Conservation (phyloP, 257 asterid species). For the Rehmannia glutinosa region DNA sequence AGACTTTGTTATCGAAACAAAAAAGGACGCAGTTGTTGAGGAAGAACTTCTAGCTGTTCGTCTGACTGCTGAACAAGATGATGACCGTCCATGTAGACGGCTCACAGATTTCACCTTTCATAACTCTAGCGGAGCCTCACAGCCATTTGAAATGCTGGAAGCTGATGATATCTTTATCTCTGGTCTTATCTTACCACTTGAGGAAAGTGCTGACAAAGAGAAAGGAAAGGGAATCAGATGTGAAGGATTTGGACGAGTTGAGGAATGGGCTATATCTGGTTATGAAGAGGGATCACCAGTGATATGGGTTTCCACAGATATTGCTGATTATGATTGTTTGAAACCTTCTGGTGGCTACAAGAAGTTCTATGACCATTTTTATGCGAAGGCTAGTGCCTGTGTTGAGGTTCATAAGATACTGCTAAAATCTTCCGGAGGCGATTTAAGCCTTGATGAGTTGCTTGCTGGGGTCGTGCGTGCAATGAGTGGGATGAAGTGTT, state of each 20-base stretch:
- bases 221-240: slow-evolving; percentile 63
- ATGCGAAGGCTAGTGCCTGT: slow-evolving; percentile 76
- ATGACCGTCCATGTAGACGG: slow-evolving; percentile 70
- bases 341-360: slow-evolving; percentile 79
- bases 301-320: slow-evolving; percentile 77
- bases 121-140: slow-evolving; percentile 56
- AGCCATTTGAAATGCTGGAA: slow-evolving; percentile 86
- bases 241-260: slow-evolving; percentile 92
- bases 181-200: slow-evolving; percentile 75
- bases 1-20: slow-evolving; percentile 53
- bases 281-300: slow-evolving; percentile 89
- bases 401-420: slow-evolving; percentile 76
- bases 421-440: slow-evolving; percentile 62
- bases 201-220: slow-evolving; percentile 50
- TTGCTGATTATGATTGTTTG: slow-evolving; percentile 84
- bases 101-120: slow-evolving; percentile 73
- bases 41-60: slow-evolving; percentile 79
- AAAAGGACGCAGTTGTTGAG: slow-evolving; percentile 41
- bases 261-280: slow-evolving; percentile 94
- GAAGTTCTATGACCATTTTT: slow-evolving; percentile 68
- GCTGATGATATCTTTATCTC: slow-evolving; percentile 66
- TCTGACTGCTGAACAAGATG: slow-evolving; percentile 60
- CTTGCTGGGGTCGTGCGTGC: slow-evolving; percentile 87
- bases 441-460: slow-evolving; percentile 77
- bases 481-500: slow-evolving; percentile 73